Conservation (phyloP, 2,329 filamentous ascomycete genomes). For the Penicillium italicum region DNA sequence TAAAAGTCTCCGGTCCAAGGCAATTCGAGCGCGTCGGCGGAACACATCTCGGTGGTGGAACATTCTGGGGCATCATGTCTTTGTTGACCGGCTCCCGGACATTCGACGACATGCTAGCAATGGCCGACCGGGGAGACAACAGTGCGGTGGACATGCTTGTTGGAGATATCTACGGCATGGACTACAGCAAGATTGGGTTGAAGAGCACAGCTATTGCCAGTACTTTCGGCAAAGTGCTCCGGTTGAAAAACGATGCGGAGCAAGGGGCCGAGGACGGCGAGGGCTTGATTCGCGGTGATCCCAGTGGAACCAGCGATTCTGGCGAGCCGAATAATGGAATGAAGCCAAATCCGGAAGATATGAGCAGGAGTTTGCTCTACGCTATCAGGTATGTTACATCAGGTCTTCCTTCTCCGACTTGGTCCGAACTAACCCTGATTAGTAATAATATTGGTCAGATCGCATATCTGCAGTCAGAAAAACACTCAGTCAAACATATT, state of each 20-base stretch:
- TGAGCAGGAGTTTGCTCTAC: conserved; percentile 86
- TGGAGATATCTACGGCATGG: conserved; percentile 94
- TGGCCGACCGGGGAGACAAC: conserved; percentile 90
- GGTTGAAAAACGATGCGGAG: conserved; percentile 83
- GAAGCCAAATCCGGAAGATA: conserved; percentile 74
- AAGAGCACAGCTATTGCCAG: conserved; percentile 95
- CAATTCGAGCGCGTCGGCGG: conserved; percentile 89
- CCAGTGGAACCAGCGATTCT: conserved; percentile 38
- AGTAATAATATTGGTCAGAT: conserved; percentile 99
- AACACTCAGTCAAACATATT: conserved; percentile 84
- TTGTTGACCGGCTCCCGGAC: conserved; percentile 86
- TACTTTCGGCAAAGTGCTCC: conserved; percentile 95
- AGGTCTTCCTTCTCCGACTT: conserved; percentile 2
- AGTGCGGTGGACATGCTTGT: conserved; percentile 92
- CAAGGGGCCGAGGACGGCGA: conserved; percentile 70
- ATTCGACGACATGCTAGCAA: conserved; percentile 96
- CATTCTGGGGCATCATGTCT: conserved; percentile 90
- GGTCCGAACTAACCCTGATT: conserved; percentile 22
- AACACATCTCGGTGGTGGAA: conserved; percentile 92
- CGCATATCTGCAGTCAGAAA: conserved; percentile 93
- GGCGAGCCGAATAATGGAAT: conserved; percentile 32
- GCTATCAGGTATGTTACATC: conserved; percentile 63
- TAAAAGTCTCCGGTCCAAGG: conserved; percentile 88
- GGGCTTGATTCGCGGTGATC: conserved; percentile 50
- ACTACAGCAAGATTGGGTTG: conserved; percentile 92